phyloP scores from a whole-genome alignment of 1,284 basidiomycete genomes.

The Marasmius oreades region DNA sequence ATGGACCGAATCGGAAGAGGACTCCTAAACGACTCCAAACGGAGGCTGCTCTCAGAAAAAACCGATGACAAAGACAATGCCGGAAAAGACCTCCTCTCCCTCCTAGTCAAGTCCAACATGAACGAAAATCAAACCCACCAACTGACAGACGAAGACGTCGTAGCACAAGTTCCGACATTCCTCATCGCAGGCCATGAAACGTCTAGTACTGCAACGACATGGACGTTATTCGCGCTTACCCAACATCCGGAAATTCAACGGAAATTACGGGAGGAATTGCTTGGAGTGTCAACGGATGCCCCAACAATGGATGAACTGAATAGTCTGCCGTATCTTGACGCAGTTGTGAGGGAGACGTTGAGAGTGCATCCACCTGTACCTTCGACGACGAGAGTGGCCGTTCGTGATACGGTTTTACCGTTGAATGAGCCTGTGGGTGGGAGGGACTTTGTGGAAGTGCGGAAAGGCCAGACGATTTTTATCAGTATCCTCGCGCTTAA shows the following conservation, averaged over 20 bases:
- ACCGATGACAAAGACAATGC: constrained; percentile 25
- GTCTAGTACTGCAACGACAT: constrained; percentile 30
- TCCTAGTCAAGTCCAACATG: constrained; percentile 66
- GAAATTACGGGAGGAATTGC: constrained; percentile 68
- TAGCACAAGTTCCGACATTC: constrained; percentile 64
- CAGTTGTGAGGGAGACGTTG: constrained; percentile 67
- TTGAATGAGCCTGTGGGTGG: constrained; percentile 41
- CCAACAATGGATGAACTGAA: constrained; percentile 66
- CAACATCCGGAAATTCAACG: constrained; percentile 53
- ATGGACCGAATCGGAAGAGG: constrained; percentile 38
- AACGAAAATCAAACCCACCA: constrained; percentile 52
- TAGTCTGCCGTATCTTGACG: constrained; percentile 57
- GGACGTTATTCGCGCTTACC: constrained; percentile 62
- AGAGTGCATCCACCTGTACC: constrained; percentile 65
- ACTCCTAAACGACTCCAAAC: constrained; percentile 43
- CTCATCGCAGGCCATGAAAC: constrained; percentile 78
- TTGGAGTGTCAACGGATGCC: constrained; percentile 42
- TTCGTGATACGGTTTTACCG: constrained; percentile 59
- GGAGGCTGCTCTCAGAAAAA: constrained; percentile 24
- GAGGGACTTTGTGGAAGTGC: constrained; percentile 29
- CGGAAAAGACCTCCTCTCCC: constrained; percentile 45
- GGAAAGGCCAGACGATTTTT: constrained; percentile 41
- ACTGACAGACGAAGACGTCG: constrained; percentile 70
- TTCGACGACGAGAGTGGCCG: constrained; percentile 45
- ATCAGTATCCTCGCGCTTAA: constrained; percentile 50